Base-by-base conservation (phyloP, 495 filamentous ascomycete species). In the Bombardia bombarda region DNA sequence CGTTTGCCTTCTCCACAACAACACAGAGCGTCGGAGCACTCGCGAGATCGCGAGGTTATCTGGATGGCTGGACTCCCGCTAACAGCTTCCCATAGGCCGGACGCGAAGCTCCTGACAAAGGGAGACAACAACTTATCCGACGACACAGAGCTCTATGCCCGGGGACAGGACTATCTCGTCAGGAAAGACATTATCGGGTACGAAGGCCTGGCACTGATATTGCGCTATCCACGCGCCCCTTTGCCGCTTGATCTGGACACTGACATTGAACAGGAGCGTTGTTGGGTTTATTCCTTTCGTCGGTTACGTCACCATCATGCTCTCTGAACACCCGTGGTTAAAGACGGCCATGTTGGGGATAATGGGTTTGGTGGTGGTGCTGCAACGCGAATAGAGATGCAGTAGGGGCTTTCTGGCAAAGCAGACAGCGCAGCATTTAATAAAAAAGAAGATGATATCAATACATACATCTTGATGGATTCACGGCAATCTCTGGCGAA, bases 61-160 rank as follows among this genome's bases (percentile, higher is more conserved):
- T n/a, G n/a, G n/a, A n/a, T n/a, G n/a, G n/a, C n/a, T n/a, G n/a
- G n/a, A n/a, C n/a, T n/a, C n/a, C 4, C 23, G 32, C 46, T 19
- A 52, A 34, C 5, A 32, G 21, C 16, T 34, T 22, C n/a, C 14
- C 30, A 0, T 45, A 73, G 68, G 31, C 59, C 65, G 12, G 38
- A 63, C 10, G 69, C 68, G 4, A 72, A 79, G 41, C 75, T 97
- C 10, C 75, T 99, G 21, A 99, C 92, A n/a, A 99, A 97, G 67
- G 92, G 92, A 41, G 92, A 99, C 63, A 97, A 97, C 69, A 99
- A 99, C 56, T 61, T 79, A 8, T 84, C 87, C 2, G 92, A 97
- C 59, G 92, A 99, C 62, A 93, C 87, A 10, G 90, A 95, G 64
- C 77, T 99, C 3, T 95, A 62, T 22, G 87, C 90, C 0, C 65